Conservation (phyloP, 1,284 basidiomycete genomes). For the Ganoderma lingzhi region DNA sequence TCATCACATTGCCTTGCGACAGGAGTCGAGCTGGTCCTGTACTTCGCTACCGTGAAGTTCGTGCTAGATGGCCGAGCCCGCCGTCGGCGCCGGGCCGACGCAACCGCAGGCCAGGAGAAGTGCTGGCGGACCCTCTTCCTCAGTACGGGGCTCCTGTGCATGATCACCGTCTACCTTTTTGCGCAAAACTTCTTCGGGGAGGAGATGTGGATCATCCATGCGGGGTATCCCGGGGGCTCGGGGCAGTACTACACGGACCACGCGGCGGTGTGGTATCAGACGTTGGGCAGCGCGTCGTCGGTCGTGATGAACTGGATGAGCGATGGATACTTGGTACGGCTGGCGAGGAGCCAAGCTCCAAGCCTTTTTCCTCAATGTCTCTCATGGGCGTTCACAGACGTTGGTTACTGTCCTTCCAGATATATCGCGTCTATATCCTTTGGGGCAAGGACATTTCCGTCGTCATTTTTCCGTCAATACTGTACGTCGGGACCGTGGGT, state of each 20-base stretch:
- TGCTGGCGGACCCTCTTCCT: slow-evolving; percentile 22
- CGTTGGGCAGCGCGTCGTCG: slow-evolving; percentile 24
- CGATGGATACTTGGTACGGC: slow-evolving; percentile 26
- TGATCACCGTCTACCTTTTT: slow-evolving; percentile 30
- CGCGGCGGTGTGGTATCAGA: slow-evolving; percentile 33
- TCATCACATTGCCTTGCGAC: not conserved
- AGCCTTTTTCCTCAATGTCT: not conserved
- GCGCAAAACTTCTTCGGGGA: slow-evolving; percentile 29
- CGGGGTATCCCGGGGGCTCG: slow-evolving; percentile 28
- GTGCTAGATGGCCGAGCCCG: slow-evolving; percentile 3
- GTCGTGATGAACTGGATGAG: slow-evolving; percentile 27
- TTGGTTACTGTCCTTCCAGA: slow-evolving; percentile 6
- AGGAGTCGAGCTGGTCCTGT: slow-evolving; percentile 29
- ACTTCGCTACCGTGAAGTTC: slow-evolving; percentile 19
- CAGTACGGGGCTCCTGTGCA: slow-evolving; percentile 25
- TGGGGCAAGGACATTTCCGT: slow-evolving; percentile 13
- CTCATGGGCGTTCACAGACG: not conserved
- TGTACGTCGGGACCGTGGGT: slow-evolving; percentile 24
- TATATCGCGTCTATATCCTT: slow-evolving; percentile 22
- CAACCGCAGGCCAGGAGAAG: not conserved
- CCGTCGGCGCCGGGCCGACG: not conserved
- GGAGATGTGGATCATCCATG: slow-evolving; percentile 33
- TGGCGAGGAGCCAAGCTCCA: not conserved
- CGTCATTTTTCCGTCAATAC: slow-evolving; percentile 9
- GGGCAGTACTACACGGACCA: slow-evolving; percentile 19